Percentiles rank a stretch among this genome's conserved stretches.
Evolutionary conservation across 306 rosid genomes (phyloP).

Genomic region (Vigna nakashimae): DNA sequence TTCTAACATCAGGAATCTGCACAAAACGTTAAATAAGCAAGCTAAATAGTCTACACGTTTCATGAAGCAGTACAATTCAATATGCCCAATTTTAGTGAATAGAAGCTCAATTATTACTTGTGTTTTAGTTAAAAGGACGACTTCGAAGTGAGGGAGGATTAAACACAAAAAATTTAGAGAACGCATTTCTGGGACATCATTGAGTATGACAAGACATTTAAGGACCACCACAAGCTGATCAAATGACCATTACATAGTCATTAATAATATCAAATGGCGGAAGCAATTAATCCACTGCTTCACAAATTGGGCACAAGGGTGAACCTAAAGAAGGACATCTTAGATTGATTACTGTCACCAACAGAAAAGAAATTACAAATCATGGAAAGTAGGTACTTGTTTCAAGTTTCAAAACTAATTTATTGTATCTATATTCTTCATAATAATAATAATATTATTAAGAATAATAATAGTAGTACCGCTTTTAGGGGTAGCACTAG

Average conservation of each 20-base stretch:
- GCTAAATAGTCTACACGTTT: not conserved
- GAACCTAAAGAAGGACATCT: not conserved
- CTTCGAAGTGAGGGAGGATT: not conserved
- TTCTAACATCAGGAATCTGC: constrained; percentile 90
- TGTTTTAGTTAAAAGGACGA: not conserved
- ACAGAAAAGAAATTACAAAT: not conserved
- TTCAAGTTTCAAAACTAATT: not conserved
- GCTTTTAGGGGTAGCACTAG: not conserved
- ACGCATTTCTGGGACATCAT: no score
- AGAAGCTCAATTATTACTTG: not conserved
- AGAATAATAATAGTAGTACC: no score
- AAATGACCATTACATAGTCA: no score
- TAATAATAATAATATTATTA: not conserved
- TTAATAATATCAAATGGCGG: not conserved
- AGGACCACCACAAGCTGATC: no score
- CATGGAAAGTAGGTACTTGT: not conserved
- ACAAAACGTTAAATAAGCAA: constrained; percentile 26
- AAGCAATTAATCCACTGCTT: not conserved
- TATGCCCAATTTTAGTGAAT: not conserved
- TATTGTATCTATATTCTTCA: not conserved
- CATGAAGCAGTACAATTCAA: constrained; percentile 9
- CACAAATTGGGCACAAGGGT: no score
- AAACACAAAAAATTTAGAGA: not conserved
- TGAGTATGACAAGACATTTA: no score
- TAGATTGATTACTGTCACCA: not conserved